Evolutionary conservation across 176 grass and related monocot species (phyloP), one percentile per base, ranked within the genome.

Genomic region (Carex littledalei): DNA sequence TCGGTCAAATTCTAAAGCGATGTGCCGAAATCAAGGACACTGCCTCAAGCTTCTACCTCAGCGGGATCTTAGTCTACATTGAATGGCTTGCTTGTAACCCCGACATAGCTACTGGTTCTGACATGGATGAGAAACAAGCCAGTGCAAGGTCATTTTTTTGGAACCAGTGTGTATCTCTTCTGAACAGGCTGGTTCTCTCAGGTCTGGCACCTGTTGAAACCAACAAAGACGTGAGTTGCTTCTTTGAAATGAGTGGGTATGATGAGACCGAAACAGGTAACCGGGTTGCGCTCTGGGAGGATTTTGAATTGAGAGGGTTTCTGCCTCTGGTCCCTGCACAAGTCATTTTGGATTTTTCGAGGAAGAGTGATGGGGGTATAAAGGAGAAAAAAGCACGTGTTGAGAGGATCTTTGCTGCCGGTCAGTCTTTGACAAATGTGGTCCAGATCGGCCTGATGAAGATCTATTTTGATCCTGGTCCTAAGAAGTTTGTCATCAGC

Each of bases 301-400:
- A 97, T 86, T 84, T 90, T 24, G 92, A 94, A 80, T 93, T 98
- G 73, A 94, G 92, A 90, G 95, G 95, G 26, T 98, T 98, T 79
- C 84, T 84, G 22, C 95, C 92, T 10, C 87, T 93, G 63, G 85
- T 88, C 21, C 95, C 95, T 84, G 95, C 91, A 55, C 92, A 98
- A 17, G 45, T 86, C 81, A 94, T 98, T 81, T 93, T 98, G 83
- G 92, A 98, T 65, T 98, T 98, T 74, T 94, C 91, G 20, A 94
- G 83, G 79, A 94, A 98, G 80, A 94, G 81, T 91, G 86, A 91
- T 86, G 91, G 91, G 78, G 85, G 88, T 67, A 80, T 34, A 21
- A 93, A 90, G 41, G 92, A 93, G 67, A 94, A 83, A 75, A 88
- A 87, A 89, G 87, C 82, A 35, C 92, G 94, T 61, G 82, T 92